Evolutionary conservation across 106 monocot genomes (phyloP), one percentile per base, ranked within the genome.

Genomic region (Dactylorhiza incarnata): DNA sequence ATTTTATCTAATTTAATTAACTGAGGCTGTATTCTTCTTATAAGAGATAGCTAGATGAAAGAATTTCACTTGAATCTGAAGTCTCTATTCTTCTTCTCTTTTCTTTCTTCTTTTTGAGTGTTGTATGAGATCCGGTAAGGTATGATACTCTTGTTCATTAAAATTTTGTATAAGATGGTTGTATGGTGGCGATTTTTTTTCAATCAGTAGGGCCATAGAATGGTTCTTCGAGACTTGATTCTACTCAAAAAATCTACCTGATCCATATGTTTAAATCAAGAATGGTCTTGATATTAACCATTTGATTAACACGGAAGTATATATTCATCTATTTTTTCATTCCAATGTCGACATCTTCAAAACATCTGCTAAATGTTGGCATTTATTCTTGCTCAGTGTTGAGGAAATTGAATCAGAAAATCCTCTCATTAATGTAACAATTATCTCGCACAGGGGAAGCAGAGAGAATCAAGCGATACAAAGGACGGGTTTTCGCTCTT

Each of bases 401-500:
- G 11, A 25, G 29, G 24, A 65, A 24, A 20, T 14, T 65, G 13
- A 65, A 65, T 65, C 13, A 65, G 29, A 65, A 12, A 29, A 65
- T 65, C 29, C 13, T 65, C 65, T 65, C 26, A 26, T 65, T 65
- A 11, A 65, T 37, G 24, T 52, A 9, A 52, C 51, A 4, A 11
- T 52, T 52, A 52, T 11, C 14, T 52, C 12, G 51, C n/a, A 65
- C 78, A 90, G 90, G 67, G 78, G 90, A 90, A 80, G 90, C 82
- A 78, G 90, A 82, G 78, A 90, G 90, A 80, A 90, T 90, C 22
- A 86, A 72, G 53, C 76, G 44, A 71, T 87, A 86, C 68, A 84
- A 48, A 48, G 90, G 90, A 7, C 82, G 90, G 24, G 90, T 90
- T 17, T 90, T 90, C 84, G 84, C 90, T 76, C 86, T 86, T 81